Evolutionary conservation across 2,329 filamentous ascomycete species (phyloP).

Genomic region (Trichoderma semiorbis): DNA sequence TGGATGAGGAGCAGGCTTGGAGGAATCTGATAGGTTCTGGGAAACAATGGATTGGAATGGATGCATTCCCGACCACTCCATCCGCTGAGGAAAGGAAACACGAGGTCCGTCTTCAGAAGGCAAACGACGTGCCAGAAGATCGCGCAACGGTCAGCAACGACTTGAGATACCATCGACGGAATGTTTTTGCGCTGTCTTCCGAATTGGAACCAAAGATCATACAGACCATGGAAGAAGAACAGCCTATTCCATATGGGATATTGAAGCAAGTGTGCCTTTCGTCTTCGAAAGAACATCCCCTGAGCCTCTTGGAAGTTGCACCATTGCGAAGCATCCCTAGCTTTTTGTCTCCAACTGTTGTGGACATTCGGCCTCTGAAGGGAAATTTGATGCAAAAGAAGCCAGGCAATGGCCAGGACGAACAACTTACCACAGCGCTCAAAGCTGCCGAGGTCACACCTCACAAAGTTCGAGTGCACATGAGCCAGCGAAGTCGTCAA

Average conservation of each 20-base stretch:
- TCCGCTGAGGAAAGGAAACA: neutral
- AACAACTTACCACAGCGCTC: slow-evolving; percentile 17
- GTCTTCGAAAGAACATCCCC: neutral
- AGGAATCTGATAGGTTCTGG: neutral
- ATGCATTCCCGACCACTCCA: neutral
- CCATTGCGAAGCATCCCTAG: neutral
- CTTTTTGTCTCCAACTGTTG: neutral
- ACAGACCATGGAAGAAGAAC: neutral
- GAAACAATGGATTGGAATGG: neutral
- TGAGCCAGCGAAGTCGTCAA: neutral
- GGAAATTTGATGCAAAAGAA: neutral
- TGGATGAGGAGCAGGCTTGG: neutral
- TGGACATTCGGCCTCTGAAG: slow-evolving; percentile 3
- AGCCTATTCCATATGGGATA: neutral
- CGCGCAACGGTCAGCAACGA: neutral
- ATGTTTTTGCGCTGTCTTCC: neutral
- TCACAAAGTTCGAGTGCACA: neutral
- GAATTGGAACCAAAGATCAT: neutral
- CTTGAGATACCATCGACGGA: neutral
- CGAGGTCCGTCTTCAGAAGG: neutral
- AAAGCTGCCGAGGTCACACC: slow-evolving; percentile 13
- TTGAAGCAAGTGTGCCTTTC: slow-evolving; percentile 5
- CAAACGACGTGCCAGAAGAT: neutral
- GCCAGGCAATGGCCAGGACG: slow-evolving; percentile 10
- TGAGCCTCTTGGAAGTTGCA: slow-evolving; percentile 11